Percentiles rank a stretch among this genome's conserved stretches.
Evolutionary conservation across 1,284 basidiomycete species (phyloP).

Genomic region (Leccinum cinnamomeum): DNA sequence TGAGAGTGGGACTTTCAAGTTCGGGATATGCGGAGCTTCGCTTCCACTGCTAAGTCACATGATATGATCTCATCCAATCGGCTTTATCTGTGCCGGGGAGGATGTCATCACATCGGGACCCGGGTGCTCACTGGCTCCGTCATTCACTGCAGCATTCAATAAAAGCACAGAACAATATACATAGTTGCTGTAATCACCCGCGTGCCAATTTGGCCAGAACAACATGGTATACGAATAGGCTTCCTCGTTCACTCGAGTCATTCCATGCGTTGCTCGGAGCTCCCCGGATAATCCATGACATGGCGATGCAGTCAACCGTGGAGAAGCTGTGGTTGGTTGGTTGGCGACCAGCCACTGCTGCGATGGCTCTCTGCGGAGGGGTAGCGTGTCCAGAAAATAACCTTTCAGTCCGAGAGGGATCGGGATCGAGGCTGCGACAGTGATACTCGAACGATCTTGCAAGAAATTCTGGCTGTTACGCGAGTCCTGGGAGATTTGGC

Average conservation of each 20-base stretch:
- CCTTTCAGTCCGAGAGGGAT: background rate
- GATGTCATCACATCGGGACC: too few species aligned
- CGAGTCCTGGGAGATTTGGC: background rate
- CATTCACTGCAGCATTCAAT: background rate
- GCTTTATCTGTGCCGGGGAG: background rate
- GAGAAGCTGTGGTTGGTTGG: background rate
- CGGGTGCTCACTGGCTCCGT: background rate
- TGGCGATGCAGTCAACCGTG: too few species aligned
- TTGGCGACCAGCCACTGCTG: background rate
- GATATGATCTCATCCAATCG: conserved; percentile 1
- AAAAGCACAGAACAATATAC: background rate
- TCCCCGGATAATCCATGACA: too few species aligned
- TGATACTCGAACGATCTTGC: too few species aligned
- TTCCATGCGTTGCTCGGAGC: too few species aligned
- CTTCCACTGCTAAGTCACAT: conserved; percentile 15
- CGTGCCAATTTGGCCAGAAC: background rate
- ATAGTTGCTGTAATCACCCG: background rate
- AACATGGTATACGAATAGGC: too few species aligned
- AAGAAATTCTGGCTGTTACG: background rate
- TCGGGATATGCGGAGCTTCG: background rate
- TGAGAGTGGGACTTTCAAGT: background rate
- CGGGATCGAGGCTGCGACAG: background rate
- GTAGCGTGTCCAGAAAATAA: background rate
- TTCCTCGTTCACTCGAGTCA: too few species aligned
- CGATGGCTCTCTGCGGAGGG: background rate